These are phyloP conservation scores for Phialophora tarda DNA, from an alignment of 2,329 filamentous ascomycete species.

Conservation along the genomic window DNA sequence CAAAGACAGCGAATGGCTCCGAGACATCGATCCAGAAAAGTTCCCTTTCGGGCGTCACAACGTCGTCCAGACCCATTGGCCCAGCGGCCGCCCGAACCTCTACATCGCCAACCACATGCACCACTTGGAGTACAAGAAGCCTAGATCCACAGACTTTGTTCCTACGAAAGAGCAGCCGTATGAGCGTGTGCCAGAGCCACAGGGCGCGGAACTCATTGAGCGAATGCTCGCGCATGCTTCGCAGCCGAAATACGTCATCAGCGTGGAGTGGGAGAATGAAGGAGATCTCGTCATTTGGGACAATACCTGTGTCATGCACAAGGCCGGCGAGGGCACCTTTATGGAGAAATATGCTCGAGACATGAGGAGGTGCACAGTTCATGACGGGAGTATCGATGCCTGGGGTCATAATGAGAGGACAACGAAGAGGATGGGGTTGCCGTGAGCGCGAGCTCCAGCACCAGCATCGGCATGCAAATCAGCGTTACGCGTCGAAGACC, in stretches of 20 bases:
- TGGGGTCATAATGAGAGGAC: slow-evolving; percentile 53
- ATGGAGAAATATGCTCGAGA: slow-evolving; percentile 58
- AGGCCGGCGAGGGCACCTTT: slow-evolving; percentile 57
- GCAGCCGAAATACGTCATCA: slow-evolving; percentile 55
- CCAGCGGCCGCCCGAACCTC: slow-evolving; percentile 55
- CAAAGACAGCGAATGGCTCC: slow-evolving; percentile 53
- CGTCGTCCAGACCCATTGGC: slow-evolving; percentile 59
- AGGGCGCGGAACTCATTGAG: slow-evolving; percentile 47
- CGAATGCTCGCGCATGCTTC: slow-evolving; percentile 53
- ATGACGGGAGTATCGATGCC: slow-evolving; percentile 52
- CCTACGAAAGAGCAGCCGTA: slow-evolving; percentile 28
- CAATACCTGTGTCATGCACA: slow-evolving; percentile 63
- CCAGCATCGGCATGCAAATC: neutral
- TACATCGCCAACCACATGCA: slow-evolving; percentile 62
- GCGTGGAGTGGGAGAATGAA: slow-evolving; percentile 55
- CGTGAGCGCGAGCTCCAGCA: slow-evolving; percentile 20
- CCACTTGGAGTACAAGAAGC: slow-evolving; percentile 50
- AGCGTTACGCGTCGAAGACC: neutral
- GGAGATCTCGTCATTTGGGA: slow-evolving; percentile 65
- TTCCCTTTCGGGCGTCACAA: slow-evolving; percentile 54
- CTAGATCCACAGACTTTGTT: slow-evolving; percentile 20
- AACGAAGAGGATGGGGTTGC: slow-evolving; percentile 43
- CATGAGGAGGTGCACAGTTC: slow-evolving; percentile 63
- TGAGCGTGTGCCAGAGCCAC: slow-evolving; percentile 39
- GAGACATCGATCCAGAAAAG: slow-evolving; percentile 50